Base-by-base conservation (phyloP, 768 basidiomycete genomes). In the Mycena pura region DNA sequence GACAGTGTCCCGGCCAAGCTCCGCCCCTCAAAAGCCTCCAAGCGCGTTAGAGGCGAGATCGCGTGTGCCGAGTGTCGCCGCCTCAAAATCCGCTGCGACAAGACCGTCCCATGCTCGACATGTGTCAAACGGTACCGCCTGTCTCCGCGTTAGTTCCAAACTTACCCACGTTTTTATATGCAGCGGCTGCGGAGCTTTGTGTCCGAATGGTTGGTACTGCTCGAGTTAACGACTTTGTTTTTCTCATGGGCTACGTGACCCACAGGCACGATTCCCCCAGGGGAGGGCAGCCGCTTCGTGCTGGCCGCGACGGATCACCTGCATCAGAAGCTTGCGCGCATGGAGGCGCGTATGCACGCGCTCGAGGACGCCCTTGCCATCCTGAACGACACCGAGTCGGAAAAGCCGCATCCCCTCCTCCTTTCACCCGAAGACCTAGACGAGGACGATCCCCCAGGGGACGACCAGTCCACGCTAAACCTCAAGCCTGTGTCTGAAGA, bases 221-320 rank as follows among this genome's bases (percentile, higher is more conserved):
- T 36, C 24, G n/a, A 25, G 36, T 40, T 39, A 6, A 5, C n/a
- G 6, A 29, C 34, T 32, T 19, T 32, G 29, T 38, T 17, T 21
- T 17, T 29, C 43, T 34, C 38, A 59, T 49, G 51, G 31, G 11
- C 32, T 49, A 15, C n/a, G n/a, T n/a, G n/a, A n/a, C 32, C 36
- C 44, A n/a, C 47, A 85, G 83, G 79, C 21, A 82, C 80, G 14
- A 80, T 85, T 43, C 83, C 84, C 9, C 82, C 82, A 10, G 84
- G 84, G 24, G 81, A 84, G 64, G 84, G 83, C 17, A 83, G 82
- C 64, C 80, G 84, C 78, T 85, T 85, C 61, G 84, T 86, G 10
- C 66, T 80, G 14, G 80, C 80, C 2, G 84, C 83, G 9, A 82
- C 83, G 31, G 84, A 83, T 56, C 84, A 83, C 67, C 77, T 86